Evolutionary conservation across 805 yeast species (phyloP).

Genomic region (Saturnispora saitoi): DNA sequence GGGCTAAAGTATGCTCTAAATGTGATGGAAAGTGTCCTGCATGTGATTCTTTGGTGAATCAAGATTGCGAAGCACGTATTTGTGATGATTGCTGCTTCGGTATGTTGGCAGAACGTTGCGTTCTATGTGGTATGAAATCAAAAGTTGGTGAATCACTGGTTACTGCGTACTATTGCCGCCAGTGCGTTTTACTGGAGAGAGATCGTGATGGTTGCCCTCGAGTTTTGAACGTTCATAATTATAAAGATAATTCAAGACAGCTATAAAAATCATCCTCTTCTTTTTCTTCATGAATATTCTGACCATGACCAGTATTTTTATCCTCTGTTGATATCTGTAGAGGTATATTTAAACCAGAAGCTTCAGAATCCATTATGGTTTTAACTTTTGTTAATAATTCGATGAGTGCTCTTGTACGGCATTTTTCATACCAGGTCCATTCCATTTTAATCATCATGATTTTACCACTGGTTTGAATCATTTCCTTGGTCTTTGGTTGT

Average conservation of each 20-base stretch:
- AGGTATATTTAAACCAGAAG: background rate
- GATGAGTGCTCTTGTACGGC: conserved; percentile 4
- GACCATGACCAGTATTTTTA: background rate
- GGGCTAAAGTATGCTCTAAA: conserved; percentile 68
- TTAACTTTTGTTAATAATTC: conserved; percentile 15
- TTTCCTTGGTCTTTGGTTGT: conserved; percentile 42
- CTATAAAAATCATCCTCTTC: conserved; percentile 1
- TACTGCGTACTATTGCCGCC: conserved; percentile 77
- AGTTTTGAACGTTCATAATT: conserved; percentile 53
- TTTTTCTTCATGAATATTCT: conserved; percentile 2
- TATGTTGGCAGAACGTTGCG: conserved; percentile 52
- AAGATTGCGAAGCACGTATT: conserved; percentile 54
- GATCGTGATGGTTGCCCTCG: conserved; percentile 92
- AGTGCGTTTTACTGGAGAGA: conserved; percentile 70
- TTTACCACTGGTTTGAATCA: conserved; percentile 36
- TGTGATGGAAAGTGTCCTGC: conserved; percentile 91
- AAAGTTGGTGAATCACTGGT: conserved; percentile 40
- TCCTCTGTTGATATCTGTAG: background rate
- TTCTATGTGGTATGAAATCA: conserved; percentile 53
- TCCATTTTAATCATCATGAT: conserved; percentile 45
- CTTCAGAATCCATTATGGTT: conserved; percentile 25
- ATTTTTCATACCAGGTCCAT: conserved; percentile 48
- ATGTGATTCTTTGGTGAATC: conserved; percentile 79
- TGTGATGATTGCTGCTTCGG: conserved; percentile 87
- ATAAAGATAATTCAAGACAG: conserved; percentile 6